phyloP scores from a whole-genome alignment of 1,284 basidiomycete genomes.

The Cutaneotrichosporon cavernicola region DNA sequence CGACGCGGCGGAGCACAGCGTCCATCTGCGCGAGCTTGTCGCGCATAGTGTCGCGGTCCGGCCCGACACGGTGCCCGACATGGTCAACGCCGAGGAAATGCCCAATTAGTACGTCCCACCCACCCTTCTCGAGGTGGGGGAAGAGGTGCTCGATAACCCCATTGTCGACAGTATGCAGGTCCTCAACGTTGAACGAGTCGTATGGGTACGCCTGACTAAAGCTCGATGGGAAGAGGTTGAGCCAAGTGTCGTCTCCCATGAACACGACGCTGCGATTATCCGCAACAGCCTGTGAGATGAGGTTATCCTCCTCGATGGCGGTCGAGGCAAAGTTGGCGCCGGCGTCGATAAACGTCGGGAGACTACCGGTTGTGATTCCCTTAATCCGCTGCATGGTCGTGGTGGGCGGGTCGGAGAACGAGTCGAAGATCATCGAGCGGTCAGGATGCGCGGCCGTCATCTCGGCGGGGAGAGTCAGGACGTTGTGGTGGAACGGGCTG shows the following conservation, averaged over 20 bases:
- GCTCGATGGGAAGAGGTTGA: conserved; percentile 75
- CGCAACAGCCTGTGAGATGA: conserved; percentile 60
- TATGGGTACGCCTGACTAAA: conserved; percentile 78
- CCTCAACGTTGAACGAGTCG: conserved; percentile 98
- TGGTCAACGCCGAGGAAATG: conserved; percentile 98
- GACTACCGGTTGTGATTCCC: conserved; percentile 87
- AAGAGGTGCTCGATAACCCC: conserved; percentile 84
- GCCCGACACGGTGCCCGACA: conserved; percentile 90
- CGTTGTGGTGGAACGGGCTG: conserved; percentile 75
- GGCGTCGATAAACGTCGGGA: conserved; percentile 94
- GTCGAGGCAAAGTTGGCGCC: conserved; percentile 88
- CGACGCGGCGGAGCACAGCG: conserved; percentile 68
- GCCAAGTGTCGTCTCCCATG: conserved; percentile 97
- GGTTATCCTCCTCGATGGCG: conserved; percentile 81
- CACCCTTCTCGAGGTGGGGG: conserved; percentile 65
- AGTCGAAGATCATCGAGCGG: conserved; percentile 80
- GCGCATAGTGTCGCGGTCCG: conserved; percentile 81
- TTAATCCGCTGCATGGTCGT: conserved; percentile 95
- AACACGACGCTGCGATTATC: conserved; percentile 60
- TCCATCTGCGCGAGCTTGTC: conserved; percentile 86
- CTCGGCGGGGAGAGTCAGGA: conserved; percentile 74
- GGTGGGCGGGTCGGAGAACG: conserved; percentile 91
- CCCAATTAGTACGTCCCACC: conserved; percentile 82
- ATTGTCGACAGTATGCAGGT: conserved; percentile 90
- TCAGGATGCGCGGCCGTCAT: conserved; percentile 64